A percentile compares a stretch with the other conserved stretches of the same genome.
Conservation (phyloP, 1,284 basidiomycete genomes). For the Pseudozyma flocculosa region DNA sequence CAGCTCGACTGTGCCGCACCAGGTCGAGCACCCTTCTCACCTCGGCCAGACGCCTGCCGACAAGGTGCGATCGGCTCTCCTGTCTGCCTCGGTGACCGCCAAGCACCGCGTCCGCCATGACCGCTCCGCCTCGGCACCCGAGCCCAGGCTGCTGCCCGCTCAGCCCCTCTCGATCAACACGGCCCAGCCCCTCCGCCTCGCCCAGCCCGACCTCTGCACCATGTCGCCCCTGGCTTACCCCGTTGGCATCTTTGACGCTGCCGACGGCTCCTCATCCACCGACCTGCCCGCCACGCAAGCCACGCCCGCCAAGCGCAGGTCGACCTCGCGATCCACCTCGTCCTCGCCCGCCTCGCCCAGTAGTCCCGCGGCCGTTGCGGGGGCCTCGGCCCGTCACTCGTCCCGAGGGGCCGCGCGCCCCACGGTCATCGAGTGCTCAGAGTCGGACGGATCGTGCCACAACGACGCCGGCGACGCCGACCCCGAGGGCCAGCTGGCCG, state of each 20-base stretch:
- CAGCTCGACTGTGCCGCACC: neutral
- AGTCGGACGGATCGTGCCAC: slow-evolving; percentile 48
- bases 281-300: slow-evolving; percentile 3
- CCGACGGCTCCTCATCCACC: slow-evolving; percentile 2
- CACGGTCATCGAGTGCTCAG: slow-evolving; percentile 24
- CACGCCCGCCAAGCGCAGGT: no score
- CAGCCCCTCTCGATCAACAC: slow-evolving; percentile 40
- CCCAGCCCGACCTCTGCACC: slow-evolving; percentile 13
- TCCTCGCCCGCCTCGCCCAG: neutral
- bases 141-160: slow-evolving; percentile 20
- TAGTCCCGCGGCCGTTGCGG: neutral
- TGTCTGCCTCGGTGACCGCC: slow-evolving; percentile 4
- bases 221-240: slow-evolving; percentile 2
- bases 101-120: slow-evolving; percentile 12
- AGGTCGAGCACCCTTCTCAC: neutral
- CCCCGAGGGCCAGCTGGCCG: slow-evolving; percentile 45
- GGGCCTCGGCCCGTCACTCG: neutral
- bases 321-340: slow-evolving; percentile 9
- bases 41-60: neutral
- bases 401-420: neutral
- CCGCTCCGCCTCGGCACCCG: slow-evolving; percentile 8
- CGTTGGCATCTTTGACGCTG: slow-evolving; percentile 1
- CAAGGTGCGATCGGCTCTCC: neutral
- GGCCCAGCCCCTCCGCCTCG: slow-evolving; percentile 28
- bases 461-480: slow-evolving; percentile 46